Base-by-base conservation (phyloP, 2,329 filamentous ascomycete genomes). In the Onygena corvina region DNA sequence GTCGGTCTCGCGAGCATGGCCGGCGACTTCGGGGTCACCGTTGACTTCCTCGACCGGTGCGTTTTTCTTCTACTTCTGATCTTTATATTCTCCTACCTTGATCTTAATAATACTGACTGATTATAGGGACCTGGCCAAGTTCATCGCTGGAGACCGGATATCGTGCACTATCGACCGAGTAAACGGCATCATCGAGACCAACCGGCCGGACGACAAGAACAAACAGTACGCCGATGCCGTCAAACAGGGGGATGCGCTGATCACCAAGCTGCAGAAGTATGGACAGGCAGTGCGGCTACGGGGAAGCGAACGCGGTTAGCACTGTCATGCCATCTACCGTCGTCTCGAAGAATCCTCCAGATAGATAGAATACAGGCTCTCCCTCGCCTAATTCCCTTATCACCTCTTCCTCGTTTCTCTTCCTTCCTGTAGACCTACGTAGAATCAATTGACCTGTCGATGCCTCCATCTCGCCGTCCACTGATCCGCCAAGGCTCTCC, bases 181-280 rank as follows among this genome's bases (percentile, higher is more conserved):
- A 56, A 86, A 89, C 52, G 92, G 90, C 57, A 85, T 96, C 59
- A 96, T 98, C 61, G 92, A 96, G 76, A 98, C 92, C 38, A 95
- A 95, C 72, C 79, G 92, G 49, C 89, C 90, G 6, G 92, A 96
- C 65, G 89, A 94, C 73, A 98, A 98, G 81, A 96, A 96, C 76
- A 95, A 94, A 77, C 92, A 98, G 72, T 98, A 98, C 70, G 85
- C 89, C 60, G 92, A 98, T 60, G 88, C 96, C 31, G 88, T 98
- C 53, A 92, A 92, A 72, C 92, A 96, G 66, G 92, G 92, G 27
- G 92, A 98, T 68, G 86, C 94, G 69, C 76, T 98, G 55, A 96
- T 98, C 66, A 98, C 92, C 51, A 98, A 98, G 76, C 75, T 98
- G 59, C 92, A 98, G 72, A 98, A 98, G 76, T 98, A 98, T 67